These are phyloP conservation scores for Metschnikowia peoriensis DNA, from an alignment of 805 yeast species.

Conservation along the genomic window DNA sequence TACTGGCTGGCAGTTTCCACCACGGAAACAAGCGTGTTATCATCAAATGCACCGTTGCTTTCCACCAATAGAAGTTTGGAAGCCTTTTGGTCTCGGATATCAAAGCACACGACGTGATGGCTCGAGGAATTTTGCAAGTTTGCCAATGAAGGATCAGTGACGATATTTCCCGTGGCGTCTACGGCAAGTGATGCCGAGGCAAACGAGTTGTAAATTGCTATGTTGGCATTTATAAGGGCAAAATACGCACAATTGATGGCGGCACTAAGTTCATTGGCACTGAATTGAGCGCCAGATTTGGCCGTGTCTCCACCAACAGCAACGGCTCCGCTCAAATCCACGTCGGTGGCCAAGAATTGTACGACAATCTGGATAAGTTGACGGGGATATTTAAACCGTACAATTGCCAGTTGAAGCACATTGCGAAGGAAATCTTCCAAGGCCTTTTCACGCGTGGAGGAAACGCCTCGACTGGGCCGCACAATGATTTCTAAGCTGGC, in stretches of 20 bases:
- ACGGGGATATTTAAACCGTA: constrained; percentile 70
- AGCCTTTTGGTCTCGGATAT: constrained; percentile 48
- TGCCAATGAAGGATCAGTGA: constrained; percentile 44
- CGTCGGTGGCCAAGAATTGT: constrained; percentile 36
- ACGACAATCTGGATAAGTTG: constrained; percentile 50
- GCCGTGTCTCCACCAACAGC: constrained; percentile 16
- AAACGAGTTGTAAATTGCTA: constrained; percentile 64
- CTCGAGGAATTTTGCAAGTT: constrained; percentile 49
- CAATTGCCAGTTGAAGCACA: constrained; percentile 58
- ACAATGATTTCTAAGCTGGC: constrained; percentile 77
- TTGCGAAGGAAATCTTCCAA: constrained; percentile 69
- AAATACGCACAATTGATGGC: constrained; percentile 70
- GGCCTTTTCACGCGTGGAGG: constrained; percentile 71
- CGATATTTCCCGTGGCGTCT: constrained; percentile 25
- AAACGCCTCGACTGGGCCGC: constrained; percentile 73
- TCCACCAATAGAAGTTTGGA: constrained; percentile 65
- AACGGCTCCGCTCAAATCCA: constrained; percentile 15
- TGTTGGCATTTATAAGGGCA: constrained; percentile 79
- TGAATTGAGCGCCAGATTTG: constrained; percentile 23
- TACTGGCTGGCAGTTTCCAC: constrained; percentile 52
- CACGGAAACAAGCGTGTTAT: constrained; percentile 49
- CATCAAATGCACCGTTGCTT: constrained; percentile 67
- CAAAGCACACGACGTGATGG: constrained; percentile 65
- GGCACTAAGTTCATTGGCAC: constrained; percentile 57
- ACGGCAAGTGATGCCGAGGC: constrained; percentile 48